Percentiles rank a stretch among this genome's conserved stretches.
Conservation (phyloP, 345 rosid genomes). For the Camelina laxa region DNA sequence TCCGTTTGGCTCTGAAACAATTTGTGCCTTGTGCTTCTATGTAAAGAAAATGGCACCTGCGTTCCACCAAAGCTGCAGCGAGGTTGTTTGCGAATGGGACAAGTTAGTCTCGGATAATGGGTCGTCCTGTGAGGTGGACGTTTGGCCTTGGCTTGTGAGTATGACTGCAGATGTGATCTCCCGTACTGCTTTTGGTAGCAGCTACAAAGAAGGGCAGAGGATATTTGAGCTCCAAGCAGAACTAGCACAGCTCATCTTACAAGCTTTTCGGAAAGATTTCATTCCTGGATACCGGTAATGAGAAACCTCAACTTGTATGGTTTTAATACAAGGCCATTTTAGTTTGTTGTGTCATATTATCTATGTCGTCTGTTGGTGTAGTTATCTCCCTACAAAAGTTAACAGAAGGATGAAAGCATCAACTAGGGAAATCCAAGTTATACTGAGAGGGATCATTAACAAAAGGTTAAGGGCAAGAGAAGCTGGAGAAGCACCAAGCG, state of each 20-base stretch:
- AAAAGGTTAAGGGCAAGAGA: slow-evolving; percentile 46
- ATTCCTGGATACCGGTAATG: slow-evolving; percentile 50
- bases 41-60: slow-evolving; percentile 41
- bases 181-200: slow-evolving; percentile 68
- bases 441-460: slow-evolving; percentile 39
- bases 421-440: slow-evolving; percentile 26
- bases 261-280: slow-evolving; percentile 36
- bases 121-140: slow-evolving; percentile 45
- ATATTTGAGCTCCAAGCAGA: slow-evolving; percentile 58
- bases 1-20: too few species aligned
- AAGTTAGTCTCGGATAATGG: slow-evolving; percentile 22
- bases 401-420: slow-evolving; percentile 43
- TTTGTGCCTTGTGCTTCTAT: too few species aligned
- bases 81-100: slow-evolving; percentile 46
- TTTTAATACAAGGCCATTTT: too few species aligned
- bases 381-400: slow-evolving; percentile 45
- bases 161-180: slow-evolving; percentile 53
- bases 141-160: slow-evolving; percentile 48
- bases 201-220: slow-evolving; percentile 68
- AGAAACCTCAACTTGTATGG: too few species aligned
- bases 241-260: slow-evolving; percentile 40
- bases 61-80: slow-evolving; percentile 44
- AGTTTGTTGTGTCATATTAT: too few species aligned
- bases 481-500: slow-evolving; percentile 30
- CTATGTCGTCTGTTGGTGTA: too few species aligned